Evolutionary conservation across 1,284 basidiomycete genomes (phyloP).

Genomic region (Laetiporus sulphureus): DNA sequence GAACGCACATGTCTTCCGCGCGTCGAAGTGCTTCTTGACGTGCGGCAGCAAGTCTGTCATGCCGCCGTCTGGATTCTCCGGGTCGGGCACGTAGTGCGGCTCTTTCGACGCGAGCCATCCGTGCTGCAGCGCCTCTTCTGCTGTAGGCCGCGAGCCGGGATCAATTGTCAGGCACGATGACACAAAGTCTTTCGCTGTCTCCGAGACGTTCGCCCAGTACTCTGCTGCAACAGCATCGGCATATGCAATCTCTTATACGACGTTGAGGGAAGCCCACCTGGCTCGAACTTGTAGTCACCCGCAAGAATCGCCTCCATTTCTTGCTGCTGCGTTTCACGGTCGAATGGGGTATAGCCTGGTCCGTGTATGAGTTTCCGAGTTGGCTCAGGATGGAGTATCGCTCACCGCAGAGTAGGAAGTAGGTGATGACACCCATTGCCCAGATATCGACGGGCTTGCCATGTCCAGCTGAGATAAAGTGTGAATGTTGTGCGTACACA

Average conservation of each 20-base stretch:
- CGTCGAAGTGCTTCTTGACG: constrained; percentile 85
- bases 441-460: constrained; percentile 95
- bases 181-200: constrained; percentile 81
- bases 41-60: constrained; percentile 83
- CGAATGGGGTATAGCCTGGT: constrained; percentile 84
- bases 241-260: no score
- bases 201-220: constrained; percentile 84
- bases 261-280: constrained; percentile 32
- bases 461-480: constrained; percentile 63
- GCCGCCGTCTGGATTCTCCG: constrained; percentile 46
- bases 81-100: constrained; percentile 69
- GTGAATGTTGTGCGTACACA: constrained; percentile 6
- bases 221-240: constrained; percentile 50
- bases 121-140: constrained; percentile 64
- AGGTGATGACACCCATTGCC: constrained; percentile 96
- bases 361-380: not conserved
- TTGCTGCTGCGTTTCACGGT: constrained; percentile 80
- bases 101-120: constrained; percentile 70
- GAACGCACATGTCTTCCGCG: constrained; percentile 74
- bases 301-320: constrained; percentile 93
- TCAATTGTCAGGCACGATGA: constrained; percentile 78
- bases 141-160: constrained; percentile 72
- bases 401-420: constrained; percentile 81
- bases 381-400: not conserved
- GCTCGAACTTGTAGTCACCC: constrained; percentile 91